Evolutionary conservation across 257 asterid species (phyloP).

Genomic region (Nicotiana sylvestris): DNA sequence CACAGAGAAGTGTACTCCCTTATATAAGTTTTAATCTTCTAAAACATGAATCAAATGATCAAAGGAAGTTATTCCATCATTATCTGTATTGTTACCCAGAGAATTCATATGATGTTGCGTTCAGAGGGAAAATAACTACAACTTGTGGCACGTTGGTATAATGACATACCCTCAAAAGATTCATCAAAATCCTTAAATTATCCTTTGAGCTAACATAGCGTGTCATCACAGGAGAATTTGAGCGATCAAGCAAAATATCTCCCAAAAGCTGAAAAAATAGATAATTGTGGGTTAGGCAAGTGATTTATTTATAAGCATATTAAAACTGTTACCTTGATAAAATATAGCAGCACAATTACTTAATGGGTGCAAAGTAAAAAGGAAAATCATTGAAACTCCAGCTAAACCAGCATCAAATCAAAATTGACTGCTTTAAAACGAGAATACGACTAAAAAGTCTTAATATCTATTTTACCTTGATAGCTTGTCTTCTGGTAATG

Average conservation of each 20-base stretch:
- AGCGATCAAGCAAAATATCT: conserved; percentile 79
- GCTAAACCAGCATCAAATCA: background rate
- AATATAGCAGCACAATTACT: background rate
- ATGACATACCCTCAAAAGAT: conserved; percentile 72
- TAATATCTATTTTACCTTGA: conserved; percentile 48
- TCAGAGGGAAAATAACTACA: background rate
- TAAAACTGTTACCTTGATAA: background rate
- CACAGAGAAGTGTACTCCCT: background rate
- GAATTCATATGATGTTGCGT: background rate
- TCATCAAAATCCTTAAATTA: conserved; percentile 74
- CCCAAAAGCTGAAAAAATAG: conserved; percentile 67
- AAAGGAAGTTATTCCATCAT: background rate
- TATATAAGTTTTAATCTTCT: background rate
- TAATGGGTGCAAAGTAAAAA: background rate
- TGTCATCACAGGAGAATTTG: conserved; percentile 70
- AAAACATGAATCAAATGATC: background rate
- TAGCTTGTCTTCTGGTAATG: conserved; percentile 80
- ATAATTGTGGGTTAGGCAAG: background rate
- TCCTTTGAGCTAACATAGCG: conserved; percentile 75
- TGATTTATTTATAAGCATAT: background rate
- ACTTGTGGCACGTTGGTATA: background rate
- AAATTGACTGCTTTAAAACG: background rate
- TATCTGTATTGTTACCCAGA: background rate
- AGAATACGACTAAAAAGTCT: background rate
- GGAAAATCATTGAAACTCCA: background rate